Evolutionary conservation across 2,329 filamentous ascomycete species (phyloP).

Genomic region (Macrophomina tecta): DNA sequence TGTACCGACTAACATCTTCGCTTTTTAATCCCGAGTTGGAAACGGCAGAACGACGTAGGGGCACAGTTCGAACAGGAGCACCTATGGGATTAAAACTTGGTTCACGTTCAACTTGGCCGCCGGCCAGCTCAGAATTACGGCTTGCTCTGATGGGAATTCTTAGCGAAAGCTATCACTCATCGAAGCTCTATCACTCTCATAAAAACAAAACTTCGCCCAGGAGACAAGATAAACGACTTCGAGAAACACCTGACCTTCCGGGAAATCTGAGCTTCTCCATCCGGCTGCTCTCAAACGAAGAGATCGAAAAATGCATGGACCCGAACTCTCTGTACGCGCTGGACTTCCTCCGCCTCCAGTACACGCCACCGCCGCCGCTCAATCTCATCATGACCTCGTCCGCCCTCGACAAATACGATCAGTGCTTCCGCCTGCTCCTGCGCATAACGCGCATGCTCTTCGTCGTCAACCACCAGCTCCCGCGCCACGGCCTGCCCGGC

Average conservation of each 20-base stretch:
- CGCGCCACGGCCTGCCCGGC: slow-evolving; percentile 29
- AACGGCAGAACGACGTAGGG: slow-evolving; percentile 74
- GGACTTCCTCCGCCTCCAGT: slow-evolving; percentile 90
- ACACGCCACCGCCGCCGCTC: slow-evolving; percentile 75
- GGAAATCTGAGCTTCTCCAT: slow-evolving; percentile 72
- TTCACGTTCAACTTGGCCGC: slow-evolving; percentile 86
- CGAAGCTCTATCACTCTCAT: slow-evolving; percentile 39
- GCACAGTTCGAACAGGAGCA: slow-evolving; percentile 64
- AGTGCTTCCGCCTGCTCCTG: slow-evolving; percentile 80
- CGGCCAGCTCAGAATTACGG: slow-evolving; percentile 90
- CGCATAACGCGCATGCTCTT: slow-evolving; percentile 80
- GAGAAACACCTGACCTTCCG: slow-evolving; percentile 40
- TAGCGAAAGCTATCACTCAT: slow-evolving; percentile 70
- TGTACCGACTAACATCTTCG: slow-evolving; percentile 77
- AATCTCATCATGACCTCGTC: slow-evolving; percentile 73
- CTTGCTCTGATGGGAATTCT: slow-evolving; percentile 87
- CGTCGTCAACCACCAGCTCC: slow-evolving; percentile 60
- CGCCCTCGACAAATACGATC: slow-evolving; percentile 80
- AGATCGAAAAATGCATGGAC: slow-evolving; percentile 84
- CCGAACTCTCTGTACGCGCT: slow-evolving; percentile 82
- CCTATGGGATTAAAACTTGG: slow-evolving; percentile 83
- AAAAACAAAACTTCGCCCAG: slow-evolving; percentile 27
- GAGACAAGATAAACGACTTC: slow-evolving; percentile 20
- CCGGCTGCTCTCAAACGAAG: slow-evolving; percentile 76
- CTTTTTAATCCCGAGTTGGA: slow-evolving; percentile 85